A percentile compares a stretch with the other conserved stretches of the same genome.
These are phyloP conservation scores for Aphanoascus verrucosus DNA, from an alignment of 2,329 filamentous ascomycete species.

Conservation along the genomic window DNA sequence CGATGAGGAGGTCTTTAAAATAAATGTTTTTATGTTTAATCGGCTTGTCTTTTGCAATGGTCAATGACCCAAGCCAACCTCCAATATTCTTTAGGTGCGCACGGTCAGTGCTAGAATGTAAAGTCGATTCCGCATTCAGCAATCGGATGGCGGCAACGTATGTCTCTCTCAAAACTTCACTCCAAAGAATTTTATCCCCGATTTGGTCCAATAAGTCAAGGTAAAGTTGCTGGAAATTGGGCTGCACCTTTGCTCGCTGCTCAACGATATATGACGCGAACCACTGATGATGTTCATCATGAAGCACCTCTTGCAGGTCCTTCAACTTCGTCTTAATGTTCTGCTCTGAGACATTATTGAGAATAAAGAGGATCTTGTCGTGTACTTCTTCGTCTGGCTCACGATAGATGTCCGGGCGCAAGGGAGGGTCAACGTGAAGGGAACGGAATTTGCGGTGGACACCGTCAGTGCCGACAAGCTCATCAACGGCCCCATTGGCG, in stretches of 20 bases:
- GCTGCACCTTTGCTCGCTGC: slow-evolving; percentile 91
- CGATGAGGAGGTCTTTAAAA: slow-evolving; percentile 88
- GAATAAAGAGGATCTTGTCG: slow-evolving; percentile 86
- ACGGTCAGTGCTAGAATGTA: slow-evolving; percentile 74
- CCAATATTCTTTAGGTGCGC: slow-evolving; percentile 87
- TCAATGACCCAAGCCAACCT: slow-evolving; percentile 85
- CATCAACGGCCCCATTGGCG: slow-evolving; percentile 61
- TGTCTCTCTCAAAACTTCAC: slow-evolving; percentile 84
- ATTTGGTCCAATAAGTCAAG: slow-evolving; percentile 79
- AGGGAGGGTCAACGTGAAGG: slow-evolving; percentile 62
- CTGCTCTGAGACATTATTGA: slow-evolving; percentile 90
- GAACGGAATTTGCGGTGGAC: slow-evolving; percentile 63
- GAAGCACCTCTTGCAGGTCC: slow-evolving; percentile 68
- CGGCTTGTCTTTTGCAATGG: slow-evolving; percentile 83
- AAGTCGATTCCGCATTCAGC: slow-evolving; percentile 78
- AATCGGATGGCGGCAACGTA: slow-evolving; percentile 76
- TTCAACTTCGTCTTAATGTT: slow-evolving; percentile 76
- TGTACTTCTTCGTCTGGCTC: slow-evolving; percentile 77
- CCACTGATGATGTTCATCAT: slow-evolving; percentile 82
- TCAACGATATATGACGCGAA: slow-evolving; percentile 93
- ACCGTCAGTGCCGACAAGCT: slow-evolving; percentile 48
- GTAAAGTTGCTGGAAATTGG: slow-evolving; percentile 91
- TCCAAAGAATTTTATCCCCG: slow-evolving; percentile 66
- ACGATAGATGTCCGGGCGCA: slow-evolving; percentile 56
- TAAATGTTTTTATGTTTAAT: slow-evolving; percentile 95